phyloP scores from a whole-genome alignment of 306 rosid species.

The Fragaria ananassa region DNA sequence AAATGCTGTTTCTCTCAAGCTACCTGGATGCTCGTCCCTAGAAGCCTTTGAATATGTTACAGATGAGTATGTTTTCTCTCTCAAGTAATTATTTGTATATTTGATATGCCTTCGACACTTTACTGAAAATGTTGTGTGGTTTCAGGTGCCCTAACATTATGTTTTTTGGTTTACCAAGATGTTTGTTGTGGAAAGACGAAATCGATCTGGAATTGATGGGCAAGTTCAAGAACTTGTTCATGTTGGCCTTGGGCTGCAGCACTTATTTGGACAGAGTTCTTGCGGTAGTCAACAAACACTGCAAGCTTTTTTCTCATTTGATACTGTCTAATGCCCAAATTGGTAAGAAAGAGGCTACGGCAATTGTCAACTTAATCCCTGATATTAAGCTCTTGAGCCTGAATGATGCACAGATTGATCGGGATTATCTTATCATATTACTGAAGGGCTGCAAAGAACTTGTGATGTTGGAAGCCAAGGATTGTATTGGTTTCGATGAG shows the following conservation, averaged over 20 bases:
- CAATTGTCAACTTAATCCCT: conserved; percentile 1
- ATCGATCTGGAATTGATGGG: background rate
- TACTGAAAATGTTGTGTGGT: background rate
- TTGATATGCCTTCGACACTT: background rate
- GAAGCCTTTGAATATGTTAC: background rate
- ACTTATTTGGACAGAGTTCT: background rate
- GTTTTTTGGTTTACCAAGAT: background rate
- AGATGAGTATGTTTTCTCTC: background rate
- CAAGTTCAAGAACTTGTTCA: background rate
- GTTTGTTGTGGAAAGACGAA: background rate
- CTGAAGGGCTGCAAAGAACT: conserved; percentile 18
- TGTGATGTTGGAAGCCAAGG: background rate
- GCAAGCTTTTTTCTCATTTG: background rate
- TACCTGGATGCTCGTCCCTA: background rate
- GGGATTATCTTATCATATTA: background rate
- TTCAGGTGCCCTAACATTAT: conserved; percentile 10
- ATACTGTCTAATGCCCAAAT: background rate
- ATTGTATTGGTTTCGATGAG: conserved; percentile 1
- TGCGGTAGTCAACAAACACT: background rate
- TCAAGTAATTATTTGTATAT: background rate
- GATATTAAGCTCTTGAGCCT: background rate
- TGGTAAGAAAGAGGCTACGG: background rate
- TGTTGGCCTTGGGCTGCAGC: background rate
- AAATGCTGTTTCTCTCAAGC: conserved; percentile 5
- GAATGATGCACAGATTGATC: background rate